Evolutionary conservation across 495 filamentous ascomycete genomes (phyloP).

Genomic region (Copromyces sp.): DNA sequence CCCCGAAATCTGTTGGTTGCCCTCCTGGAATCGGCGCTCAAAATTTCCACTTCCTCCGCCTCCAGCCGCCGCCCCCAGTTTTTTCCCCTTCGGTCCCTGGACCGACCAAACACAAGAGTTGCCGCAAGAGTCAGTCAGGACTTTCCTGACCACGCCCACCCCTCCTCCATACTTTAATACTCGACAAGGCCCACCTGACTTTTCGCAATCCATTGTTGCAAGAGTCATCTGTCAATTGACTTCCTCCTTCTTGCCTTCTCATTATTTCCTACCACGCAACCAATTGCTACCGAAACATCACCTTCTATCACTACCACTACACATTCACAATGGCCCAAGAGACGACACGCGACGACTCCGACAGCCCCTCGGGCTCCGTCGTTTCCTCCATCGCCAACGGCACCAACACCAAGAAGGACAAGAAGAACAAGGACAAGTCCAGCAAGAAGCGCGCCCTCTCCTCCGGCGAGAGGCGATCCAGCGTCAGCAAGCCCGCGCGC

Average conservation of each 20-base stretch:
- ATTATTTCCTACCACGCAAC: background rate
- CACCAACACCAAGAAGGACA: slow-evolving; percentile 10
- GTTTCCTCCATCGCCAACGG: slow-evolving; percentile 16
- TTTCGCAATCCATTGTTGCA: background rate
- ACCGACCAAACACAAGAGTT: background rate
- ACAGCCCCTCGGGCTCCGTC: slow-evolving; percentile 16
- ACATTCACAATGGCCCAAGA: slow-evolving; percentile 10
- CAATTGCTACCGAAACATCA: background rate
- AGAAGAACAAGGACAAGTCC: slow-evolving; percentile 20
- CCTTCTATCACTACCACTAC: background rate
- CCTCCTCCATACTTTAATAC: background rate
- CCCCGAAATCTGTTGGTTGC: background rate
- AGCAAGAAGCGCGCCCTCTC: slow-evolving; percentile 17
- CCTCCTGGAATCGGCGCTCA: background rate
- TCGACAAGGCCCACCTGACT: background rate
- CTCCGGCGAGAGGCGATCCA: slow-evolving; percentile 31
- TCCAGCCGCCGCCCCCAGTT: background rate
- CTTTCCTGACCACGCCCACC: background rate
- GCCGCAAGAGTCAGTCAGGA: background rate
- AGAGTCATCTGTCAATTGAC: background rate
- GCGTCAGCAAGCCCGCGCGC: slow-evolving; percentile 57
- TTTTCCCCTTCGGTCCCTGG: background rate
- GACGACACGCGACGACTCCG: slow-evolving; percentile 10
- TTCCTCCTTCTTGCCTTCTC: background rate
- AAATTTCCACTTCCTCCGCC: background rate